Conservation (phyloP, 371 early-diverging fungal species). For the Rhizopus sp. region DNA sequence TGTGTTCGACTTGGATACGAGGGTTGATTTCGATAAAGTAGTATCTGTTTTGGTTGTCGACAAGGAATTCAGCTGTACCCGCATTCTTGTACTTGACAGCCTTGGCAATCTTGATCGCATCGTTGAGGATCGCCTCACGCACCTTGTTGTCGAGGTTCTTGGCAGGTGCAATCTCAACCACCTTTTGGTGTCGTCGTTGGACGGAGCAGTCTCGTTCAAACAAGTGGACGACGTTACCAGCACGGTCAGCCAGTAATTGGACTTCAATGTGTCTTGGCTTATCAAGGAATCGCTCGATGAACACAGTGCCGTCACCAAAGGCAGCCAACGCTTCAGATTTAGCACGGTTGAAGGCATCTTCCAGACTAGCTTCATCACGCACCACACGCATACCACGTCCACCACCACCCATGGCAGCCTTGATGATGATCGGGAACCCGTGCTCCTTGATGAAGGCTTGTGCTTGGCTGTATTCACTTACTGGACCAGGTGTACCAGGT, state of each 20-base stretch:
- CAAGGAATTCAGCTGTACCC: slow-evolving; percentile 98
- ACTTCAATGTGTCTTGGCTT: slow-evolving; percentile 97
- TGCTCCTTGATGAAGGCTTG: slow-evolving; percentile 74
- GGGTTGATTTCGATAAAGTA: slow-evolving; percentile 98
- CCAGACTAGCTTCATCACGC: slow-evolving; percentile 64
- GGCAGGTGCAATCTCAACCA: slow-evolving; percentile 94
- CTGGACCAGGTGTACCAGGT: slow-evolving; percentile 87
- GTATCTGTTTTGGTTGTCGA: slow-evolving; percentile 81
- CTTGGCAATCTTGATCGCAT: slow-evolving; percentile 92
- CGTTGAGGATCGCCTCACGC: slow-evolving; percentile 82
- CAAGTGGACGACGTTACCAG: slow-evolving; percentile 87
- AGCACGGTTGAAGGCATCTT: slow-evolving; percentile 78
- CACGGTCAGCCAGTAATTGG: slow-evolving; percentile 89
- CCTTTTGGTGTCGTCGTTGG: slow-evolving; percentile 98
- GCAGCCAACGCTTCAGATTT: slow-evolving; percentile 88
- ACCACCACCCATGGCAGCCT: slow-evolving; percentile 97
- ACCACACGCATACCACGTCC: slow-evolving; percentile 98
- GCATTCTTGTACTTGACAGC: slow-evolving; percentile 91
- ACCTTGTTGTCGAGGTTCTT: slow-evolving; percentile 63
- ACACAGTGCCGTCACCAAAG: slow-evolving; percentile 95
- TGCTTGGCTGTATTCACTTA: slow-evolving; percentile 66
- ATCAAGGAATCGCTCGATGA: slow-evolving; percentile 92
- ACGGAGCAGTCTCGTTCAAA: slow-evolving; percentile 98
- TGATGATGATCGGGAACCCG: slow-evolving; percentile 95
- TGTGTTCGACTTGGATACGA: slow-evolving; percentile 91